A percentile compares a stretch with the other conserved stretches of the same genome.
Conservation (phyloP, 2,329 filamentous ascomycete genomes). For the Coniella vitis region DNA sequence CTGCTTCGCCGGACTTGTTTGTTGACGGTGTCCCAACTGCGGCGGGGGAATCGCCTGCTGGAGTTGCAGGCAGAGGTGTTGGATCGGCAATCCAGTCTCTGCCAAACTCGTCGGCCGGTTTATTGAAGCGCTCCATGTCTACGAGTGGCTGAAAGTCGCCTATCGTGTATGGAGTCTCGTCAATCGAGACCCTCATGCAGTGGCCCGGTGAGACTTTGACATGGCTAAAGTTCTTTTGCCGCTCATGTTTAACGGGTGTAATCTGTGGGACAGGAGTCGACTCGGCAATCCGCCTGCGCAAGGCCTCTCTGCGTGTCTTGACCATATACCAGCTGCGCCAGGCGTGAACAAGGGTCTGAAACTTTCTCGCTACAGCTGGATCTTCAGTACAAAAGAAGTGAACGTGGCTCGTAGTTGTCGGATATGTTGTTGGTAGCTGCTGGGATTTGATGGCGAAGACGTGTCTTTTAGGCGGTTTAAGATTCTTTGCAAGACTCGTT, state of each 20-base stretch:
- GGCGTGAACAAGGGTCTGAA: conserved; percentile 63
- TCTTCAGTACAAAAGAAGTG: conserved; percentile 89
- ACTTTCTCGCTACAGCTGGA: conserved; percentile 54
- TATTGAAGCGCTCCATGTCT: conserved; percentile 53
- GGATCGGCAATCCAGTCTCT: conserved; percentile 32
- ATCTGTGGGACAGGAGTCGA: conserved; percentile 23
- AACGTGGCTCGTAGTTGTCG: conserved; percentile 77
- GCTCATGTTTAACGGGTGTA: conserved; percentile 20
- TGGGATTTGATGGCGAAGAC: conserved; percentile 91
- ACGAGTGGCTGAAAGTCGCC: conserved; percentile 63
- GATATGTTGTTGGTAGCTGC: conserved; percentile 78
- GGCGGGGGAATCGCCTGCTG: neutral
- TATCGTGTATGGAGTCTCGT: conserved; percentile 53
- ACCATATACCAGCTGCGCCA: conserved; percentile 94
- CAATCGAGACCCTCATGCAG: conserved; percentile 34
- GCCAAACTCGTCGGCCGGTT: conserved; percentile 42
- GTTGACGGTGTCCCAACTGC: neutral
- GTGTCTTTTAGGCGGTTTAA: conserved; percentile 77
- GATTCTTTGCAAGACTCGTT: conserved; percentile 39
- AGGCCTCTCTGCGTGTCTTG: conserved; percentile 33
- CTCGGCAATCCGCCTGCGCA: conserved; percentile 23
- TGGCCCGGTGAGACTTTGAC: conserved; percentile 26
- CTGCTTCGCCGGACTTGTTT: neutral
- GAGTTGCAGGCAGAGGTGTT: neutral
- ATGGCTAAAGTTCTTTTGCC: conserved; percentile 26